Base-by-base conservation (phyloP, 352 stramenopile species). In the Phytophthora podocarpi region DNA sequence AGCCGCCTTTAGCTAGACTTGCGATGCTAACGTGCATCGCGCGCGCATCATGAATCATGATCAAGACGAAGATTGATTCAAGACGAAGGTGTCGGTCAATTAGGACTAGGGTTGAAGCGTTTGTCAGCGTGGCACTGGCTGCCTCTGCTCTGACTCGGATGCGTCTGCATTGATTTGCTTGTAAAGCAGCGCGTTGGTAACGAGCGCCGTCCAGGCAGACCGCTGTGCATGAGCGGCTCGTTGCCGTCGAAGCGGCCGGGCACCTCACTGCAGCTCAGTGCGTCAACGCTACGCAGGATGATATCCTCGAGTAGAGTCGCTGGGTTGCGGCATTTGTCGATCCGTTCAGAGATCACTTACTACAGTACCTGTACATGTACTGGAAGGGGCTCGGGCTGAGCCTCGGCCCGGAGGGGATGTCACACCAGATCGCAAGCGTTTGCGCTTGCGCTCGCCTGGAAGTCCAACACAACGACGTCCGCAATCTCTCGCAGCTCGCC, bases 61-160 rank as follows among this genome's bases (percentile, higher is more conserved):
- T n/a, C n/a, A n/a, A n/a, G n/a, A n/a, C n/a, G n/a, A n/a, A n/a
- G n/a, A n/a, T n/a, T n/a, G n/a, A n/a, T n/a, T n/a, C n/a, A n/a
- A n/a, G n/a, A n/a, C n/a, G n/a, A n/a, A n/a, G n/a, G n/a, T n/a
- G n/a, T 43, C 21, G 8, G 30, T 8, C 20, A 31, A 32, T 24
- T 11, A 36, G 5, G 61, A 36, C 18, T 70, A 70, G 61, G 54
- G 61, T 70, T 70, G 54, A 64, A 58, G 48, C 12, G 27, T 37
- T 32, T 18, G 23, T 15, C 39, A 59, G 51, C 28, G 28, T 59
- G 8, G 20, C 43, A 51, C n/a, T 50, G 24, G 32, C n/a, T n/a
- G 11, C 32, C 13, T 27, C 46, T 50, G 36, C 43, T 11, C 31
- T 24, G 35, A 26, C 27, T 26, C 9, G 23, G 15, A 5, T 16